A percentile compares a stretch with the other conserved stretches of the same genome.
Conservation (phyloP, 139 green algal genomes). For the Asterochloris sp. region DNA sequence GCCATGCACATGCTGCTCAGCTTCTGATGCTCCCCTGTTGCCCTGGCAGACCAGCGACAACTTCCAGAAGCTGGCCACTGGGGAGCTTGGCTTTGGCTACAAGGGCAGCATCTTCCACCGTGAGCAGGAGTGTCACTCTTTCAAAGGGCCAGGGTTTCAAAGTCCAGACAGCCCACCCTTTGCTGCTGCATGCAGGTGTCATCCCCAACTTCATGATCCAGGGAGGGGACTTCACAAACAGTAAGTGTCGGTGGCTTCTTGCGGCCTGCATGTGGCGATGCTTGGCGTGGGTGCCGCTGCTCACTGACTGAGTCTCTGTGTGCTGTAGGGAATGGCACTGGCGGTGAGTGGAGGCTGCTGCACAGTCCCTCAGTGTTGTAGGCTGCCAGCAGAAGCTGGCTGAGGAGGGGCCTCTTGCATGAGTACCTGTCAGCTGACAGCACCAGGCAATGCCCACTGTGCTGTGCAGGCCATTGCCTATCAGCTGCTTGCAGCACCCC, state of each 20-base stretch:
- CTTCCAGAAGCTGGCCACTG: constrained; percentile 71
- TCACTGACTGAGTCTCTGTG: constrained; percentile 20
- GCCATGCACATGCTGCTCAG: too few relatives aligned
- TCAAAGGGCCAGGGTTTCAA: too few relatives aligned
- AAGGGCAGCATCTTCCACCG: constrained; percentile 53
- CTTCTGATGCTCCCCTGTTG: too few relatives aligned
- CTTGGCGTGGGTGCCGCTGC: background rate
- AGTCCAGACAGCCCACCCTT: too few relatives aligned
- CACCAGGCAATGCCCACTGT: too few relatives aligned
- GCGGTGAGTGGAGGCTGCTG: constrained; percentile 31
- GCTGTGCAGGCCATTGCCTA: too few relatives aligned
- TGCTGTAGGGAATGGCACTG: constrained; percentile 37
- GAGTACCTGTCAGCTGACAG: too few relatives aligned
- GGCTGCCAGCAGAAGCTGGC: too few relatives aligned
- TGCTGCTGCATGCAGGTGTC: background rate
- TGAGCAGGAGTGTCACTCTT: too few relatives aligned
- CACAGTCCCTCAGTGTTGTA: too few relatives aligned
- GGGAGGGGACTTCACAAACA: background rate
- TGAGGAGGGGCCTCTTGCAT: too few relatives aligned
- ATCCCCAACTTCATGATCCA: constrained; percentile 40
- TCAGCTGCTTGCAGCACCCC: too few relatives aligned
- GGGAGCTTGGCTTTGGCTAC: constrained; percentile 37
- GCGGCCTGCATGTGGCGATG: background rate
- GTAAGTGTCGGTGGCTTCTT: background rate
- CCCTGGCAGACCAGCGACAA: constrained; percentile 76